Conservation (phyloP, 2,329 filamentous ascomycete species). For the Scleromitrula shiraiana region DNA sequence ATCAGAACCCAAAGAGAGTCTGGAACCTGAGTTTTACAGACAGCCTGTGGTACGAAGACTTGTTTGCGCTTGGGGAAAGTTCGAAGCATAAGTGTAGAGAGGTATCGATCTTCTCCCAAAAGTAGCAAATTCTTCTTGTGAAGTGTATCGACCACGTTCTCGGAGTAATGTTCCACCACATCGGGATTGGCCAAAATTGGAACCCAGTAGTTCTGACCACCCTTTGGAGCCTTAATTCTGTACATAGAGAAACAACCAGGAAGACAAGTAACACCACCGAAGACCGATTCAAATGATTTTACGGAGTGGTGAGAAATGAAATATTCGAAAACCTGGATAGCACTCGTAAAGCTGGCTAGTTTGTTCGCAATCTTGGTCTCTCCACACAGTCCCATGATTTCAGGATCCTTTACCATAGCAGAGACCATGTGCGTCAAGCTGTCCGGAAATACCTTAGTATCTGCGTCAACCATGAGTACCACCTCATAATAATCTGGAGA, state of each 20-base stretch:
- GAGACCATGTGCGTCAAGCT: constrained; percentile 98
- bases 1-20: constrained; percentile 87
- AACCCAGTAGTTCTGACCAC: constrained; percentile 98
- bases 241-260: constrained; percentile 99
- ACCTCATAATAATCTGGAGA: constrained; percentile 97
- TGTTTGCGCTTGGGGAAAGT: constrained; percentile 99
- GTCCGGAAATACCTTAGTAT: constrained; percentile 98
- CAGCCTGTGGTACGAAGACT: constrained; percentile 94
- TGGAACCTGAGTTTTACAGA: constrained; percentile 97
- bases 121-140: constrained; percentile 95
- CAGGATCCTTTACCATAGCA: constrained; percentile 97
- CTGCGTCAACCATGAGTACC: constrained; percentile 97
- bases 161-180: constrained; percentile 97
- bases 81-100: constrained; percentile 95
- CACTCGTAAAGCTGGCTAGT: constrained; percentile 85
- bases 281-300: constrained; percentile 97
- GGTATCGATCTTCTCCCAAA: constrained; percentile 87
- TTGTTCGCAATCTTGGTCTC: constrained; percentile 99
- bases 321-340: constrained; percentile 99
- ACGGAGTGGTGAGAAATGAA: constrained; percentile 97
- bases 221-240: constrained; percentile 97
- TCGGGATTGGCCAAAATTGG: constrained; percentile 97
- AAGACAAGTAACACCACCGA: constrained; percentile 97
- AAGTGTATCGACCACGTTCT: constrained; percentile 96
- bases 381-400: constrained; percentile 97